Evolutionary conservation across 192 early-diverging fungal species (phyloP).

Genomic region (Kickxella alabastrina): DNA sequence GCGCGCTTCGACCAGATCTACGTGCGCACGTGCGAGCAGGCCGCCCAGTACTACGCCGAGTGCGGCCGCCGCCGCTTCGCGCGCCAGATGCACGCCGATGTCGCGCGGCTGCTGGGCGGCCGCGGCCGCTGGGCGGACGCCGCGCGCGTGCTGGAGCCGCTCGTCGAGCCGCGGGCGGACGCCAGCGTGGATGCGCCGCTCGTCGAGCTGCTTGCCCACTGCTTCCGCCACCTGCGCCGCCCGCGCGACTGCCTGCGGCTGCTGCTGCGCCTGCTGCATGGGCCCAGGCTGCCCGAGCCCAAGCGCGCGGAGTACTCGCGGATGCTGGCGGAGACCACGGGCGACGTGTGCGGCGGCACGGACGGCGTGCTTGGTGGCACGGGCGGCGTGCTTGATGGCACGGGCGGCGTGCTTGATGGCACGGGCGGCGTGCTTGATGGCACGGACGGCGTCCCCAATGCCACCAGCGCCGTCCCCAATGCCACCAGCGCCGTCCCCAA

Average conservation of each 20-base stretch:
- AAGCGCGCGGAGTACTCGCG: too few species aligned
- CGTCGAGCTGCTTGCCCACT: conserved; percentile 29
- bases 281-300: too few species aligned
- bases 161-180: conserved; percentile 4
- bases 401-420: too few species aligned
- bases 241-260: conserved; percentile 11
- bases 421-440: too few species aligned
- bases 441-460: too few species aligned
- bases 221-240: conserved; percentile 29
- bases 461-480: too few species aligned
- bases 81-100: conserved; percentile 35
- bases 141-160: conserved; percentile 19
- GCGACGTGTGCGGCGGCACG: too few species aligned
- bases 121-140: conserved; percentile 36
- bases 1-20: conserved; percentile 51
- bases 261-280: conserved; percentile 21
- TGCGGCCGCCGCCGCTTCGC: conserved; percentile 42
- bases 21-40: conserved; percentile 45
- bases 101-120: conserved; percentile 36
- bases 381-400: too few species aligned
- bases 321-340: too few species aligned
- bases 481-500: too few species aligned
- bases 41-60: conserved; percentile 46
- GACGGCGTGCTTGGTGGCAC: too few species aligned
- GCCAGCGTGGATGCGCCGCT: conserved; percentile 17